Evolutionary conservation across 768 basidiomycete genomes (phyloP), one percentile per base, ranked within the genome.

Genomic region (Sistotremastrum niveocremeum): DNA sequence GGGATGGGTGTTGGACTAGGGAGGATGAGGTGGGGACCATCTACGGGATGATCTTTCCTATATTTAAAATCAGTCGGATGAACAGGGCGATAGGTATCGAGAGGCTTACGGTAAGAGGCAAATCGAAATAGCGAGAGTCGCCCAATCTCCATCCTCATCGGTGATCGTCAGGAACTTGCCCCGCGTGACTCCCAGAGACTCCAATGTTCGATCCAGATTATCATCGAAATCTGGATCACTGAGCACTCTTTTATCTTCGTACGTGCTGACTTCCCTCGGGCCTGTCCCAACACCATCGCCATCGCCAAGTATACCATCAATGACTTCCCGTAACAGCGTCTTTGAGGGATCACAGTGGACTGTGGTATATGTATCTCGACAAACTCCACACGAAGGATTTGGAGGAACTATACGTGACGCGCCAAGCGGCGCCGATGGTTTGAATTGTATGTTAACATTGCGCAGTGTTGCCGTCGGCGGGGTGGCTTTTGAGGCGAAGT

Each of bases 171-270:
- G 57, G 65, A 95, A 94, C 64, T 81, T 91, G 37, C 93, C 90
- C 46, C 81, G 65, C 0, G 73, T 76, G 33, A 94, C 77, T 41
- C 76, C 83, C 46, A 98, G 57, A 52, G 86, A 85, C 52, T 78
- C 84, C 52, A 99, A 59, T 41, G 87, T 89, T 50, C 82, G 72
- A 2, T 74, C 81, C 49, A 75, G 58, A 55, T 97, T 97, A 55
- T 97, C 93, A 40, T 88, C 83, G 72, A 84, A 94, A 57, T 98
- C 94, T 5, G 89, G 88, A 56, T 98, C 95, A 51, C 79, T 83
- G 46, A 99, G 64, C 39, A 99, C 63, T 39, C 91, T 72, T 54
- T 83, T 81, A 41, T 85, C 90, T 61, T 97, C 88, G 55, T 81
- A 87, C 34, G 93, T 82, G 52, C 77, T 83, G 7, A 91, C 77